Percentiles rank a stretch among this genome's conserved stretches.
Conservation (phyloP, 495 filamentous ascomycete species). For the Podospora australis region DNA sequence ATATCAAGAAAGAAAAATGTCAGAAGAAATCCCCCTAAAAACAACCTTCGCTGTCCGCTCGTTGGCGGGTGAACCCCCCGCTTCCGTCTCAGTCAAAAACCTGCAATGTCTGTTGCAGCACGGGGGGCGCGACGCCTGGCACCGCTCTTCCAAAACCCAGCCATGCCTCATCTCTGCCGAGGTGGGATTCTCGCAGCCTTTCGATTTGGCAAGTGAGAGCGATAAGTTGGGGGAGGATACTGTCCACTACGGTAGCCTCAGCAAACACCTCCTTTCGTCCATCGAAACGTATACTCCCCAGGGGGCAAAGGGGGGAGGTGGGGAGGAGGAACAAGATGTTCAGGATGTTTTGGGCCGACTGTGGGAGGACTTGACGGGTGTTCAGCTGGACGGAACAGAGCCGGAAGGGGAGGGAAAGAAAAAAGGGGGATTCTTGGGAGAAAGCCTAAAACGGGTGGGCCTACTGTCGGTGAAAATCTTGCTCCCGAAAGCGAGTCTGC, state of each 20-base stretch:
- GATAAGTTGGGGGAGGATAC: constrained; percentile 50
- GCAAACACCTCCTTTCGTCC: constrained; percentile 42
- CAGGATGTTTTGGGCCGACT: constrained; percentile 1
- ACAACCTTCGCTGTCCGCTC: constrained; percentile 28
- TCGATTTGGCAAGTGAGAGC: constrained; percentile 37
- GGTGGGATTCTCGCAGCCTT: constrained; percentile 39
- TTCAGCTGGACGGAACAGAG: constrained; percentile 2
- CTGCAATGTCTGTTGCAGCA: constrained; percentile 34
- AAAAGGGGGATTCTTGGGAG: constrained; percentile 17
- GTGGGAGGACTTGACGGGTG: constrained; percentile 7
- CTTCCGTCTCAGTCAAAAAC: constrained; percentile 45
- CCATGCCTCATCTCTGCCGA: constrained; percentile 47
- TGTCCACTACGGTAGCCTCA: constrained; percentile 55
- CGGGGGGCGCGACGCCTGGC: constrained; percentile 52
- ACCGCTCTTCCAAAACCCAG: constrained; percentile 41
- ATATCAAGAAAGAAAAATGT: background rate
- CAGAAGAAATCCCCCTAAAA: constrained; percentile 12
- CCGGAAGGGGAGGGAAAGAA: background rate
- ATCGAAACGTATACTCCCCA: constrained; percentile 18
- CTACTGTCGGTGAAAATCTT: constrained; percentile 33
- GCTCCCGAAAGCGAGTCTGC: constrained; percentile 48
- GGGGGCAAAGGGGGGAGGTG: constrained; percentile 5
- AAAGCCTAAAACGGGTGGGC: constrained; percentile 22
- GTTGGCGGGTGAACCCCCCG: constrained; percentile 30
- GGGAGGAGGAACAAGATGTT: background rate